Conservation (phyloP, 1,139 yeast genomes). For the Geotrichum carabidarum region DNA sequence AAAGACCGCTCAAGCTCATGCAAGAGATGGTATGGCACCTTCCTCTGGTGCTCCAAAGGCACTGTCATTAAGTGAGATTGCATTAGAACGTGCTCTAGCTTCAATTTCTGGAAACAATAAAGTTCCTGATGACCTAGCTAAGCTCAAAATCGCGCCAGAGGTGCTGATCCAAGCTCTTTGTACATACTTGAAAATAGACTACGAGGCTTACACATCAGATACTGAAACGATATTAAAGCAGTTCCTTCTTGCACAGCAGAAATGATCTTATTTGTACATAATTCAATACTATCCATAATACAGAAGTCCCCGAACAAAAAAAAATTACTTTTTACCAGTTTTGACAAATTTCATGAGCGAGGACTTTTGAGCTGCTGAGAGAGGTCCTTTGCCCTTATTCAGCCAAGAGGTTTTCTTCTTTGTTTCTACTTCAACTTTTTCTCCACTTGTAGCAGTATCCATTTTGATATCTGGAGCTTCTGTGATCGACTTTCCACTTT, state of each 20-base stretch:
- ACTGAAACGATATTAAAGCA: not conserved
- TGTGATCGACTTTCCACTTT: conserved; percentile 26
- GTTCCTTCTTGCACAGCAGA: conserved; percentile 5
- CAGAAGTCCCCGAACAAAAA: not conserved
- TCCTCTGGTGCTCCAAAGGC: not conserved
- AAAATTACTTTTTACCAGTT: conserved; percentile 5
- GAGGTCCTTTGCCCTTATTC: conserved; percentile 14
- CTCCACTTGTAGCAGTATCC: conserved; percentile 13
- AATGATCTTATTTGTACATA: not conserved
- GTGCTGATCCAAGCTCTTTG: conserved; percentile 6
- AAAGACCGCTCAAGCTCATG: not conserved
- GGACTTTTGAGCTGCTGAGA: conserved; percentile 6
- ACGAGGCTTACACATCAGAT: not conserved
- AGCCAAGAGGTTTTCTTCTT: conserved; percentile 13
- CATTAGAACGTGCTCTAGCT: not conserved
- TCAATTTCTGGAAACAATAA: not conserved
- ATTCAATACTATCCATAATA: too few species aligned
- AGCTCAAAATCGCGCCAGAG: conserved; percentile 5
- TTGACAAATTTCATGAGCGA: conserved; percentile 18
- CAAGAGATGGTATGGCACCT: not conserved
- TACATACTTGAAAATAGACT: conserved; percentile 1
- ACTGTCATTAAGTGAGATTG: not conserved
- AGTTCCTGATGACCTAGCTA: not conserved
- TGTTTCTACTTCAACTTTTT: not conserved
- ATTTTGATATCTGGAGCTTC: conserved; percentile 28